Base-by-base conservation (phyloP, 2,329 filamentous ascomycete species). In the Beauveria sp. region DNA sequence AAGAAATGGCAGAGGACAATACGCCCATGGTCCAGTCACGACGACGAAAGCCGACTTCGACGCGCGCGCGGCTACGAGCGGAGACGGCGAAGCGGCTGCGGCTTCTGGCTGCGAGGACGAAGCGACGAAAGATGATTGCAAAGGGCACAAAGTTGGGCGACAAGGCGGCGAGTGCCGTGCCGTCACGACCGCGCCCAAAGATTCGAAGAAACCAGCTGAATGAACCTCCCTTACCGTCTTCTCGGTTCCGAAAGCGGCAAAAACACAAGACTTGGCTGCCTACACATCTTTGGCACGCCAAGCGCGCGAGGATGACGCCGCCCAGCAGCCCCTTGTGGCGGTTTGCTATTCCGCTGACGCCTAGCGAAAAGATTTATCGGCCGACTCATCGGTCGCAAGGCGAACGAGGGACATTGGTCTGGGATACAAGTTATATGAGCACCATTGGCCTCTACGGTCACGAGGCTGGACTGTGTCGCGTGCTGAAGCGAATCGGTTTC, bases 351-450 rank as follows among this genome's bases (percentile, higher is more conserved):
- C 91, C 93, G 0, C 73, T 96, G 65, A 91, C 90, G 5, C 91
- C 93, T 0, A 96, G 89, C 31, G 88, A 91, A 70, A 99, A 99
- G 78, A 87, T 88, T 57, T 97, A 97, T 72, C 82, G 95, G 56
- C 86, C 91, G 51, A 95, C 91, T 0, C 92, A 98, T 77, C 86
- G 93, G 65, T 88, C 91, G 24, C 85, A 87, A 58, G 86, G 87
- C 31, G 82, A 88, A 58, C 85, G 88, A 66, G 93, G 95, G 5
- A 88, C 88, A 24, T 80, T 98, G 49, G 87, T 87, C 1, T 98
- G 93, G 92, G 95, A 99, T 74, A 90, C 86, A 79, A 98, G 93
- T 72, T 99, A 97, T 72, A 89, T 95, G 78, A 90, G 90, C 67
- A 96, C 91, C 1, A 88, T 98, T 66, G 83, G 88, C 16, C 72